These are phyloP conservation scores for Coemansia sp. DNA, from an alignment of 192 early-diverging fungal species.

Conservation along the genomic window DNA sequence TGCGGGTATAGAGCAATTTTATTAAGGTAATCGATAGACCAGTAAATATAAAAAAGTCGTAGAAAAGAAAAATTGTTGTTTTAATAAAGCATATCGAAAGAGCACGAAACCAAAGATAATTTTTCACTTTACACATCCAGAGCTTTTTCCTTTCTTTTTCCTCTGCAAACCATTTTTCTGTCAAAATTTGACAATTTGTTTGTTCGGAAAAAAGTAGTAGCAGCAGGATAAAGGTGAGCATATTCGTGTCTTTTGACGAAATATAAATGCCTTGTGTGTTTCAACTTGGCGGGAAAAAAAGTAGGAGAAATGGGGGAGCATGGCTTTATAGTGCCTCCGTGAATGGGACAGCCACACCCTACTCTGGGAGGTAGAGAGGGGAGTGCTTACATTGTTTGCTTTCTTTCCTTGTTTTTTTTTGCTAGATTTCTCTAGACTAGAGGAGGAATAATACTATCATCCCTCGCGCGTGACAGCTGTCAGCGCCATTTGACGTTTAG, in stretches of 20 bases:
- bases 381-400: too few species aligned
- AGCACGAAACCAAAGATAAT: too few species aligned
- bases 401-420: not conserved
- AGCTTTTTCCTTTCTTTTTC: too few species aligned
- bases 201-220: not conserved
- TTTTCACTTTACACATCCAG: too few species aligned
- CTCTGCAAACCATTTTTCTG: too few species aligned
- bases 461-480: not conserved
- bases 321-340: not conserved
- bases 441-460: too few species aligned
- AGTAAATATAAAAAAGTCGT: not conserved
- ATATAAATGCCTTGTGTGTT: conserved; percentile 1
- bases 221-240: not conserved
- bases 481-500: not conserved
- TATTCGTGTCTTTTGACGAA: not conserved
- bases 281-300: not conserved
- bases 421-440: not conserved
- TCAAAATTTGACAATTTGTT: not conserved
- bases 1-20: not conserved
- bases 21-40: too few species aligned
- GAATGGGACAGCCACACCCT: conserved; percentile 2
- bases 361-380: not conserved
- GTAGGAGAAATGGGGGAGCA: not conserved
- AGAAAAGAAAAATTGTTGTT: too few species aligned
- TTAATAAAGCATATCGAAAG: too few species aligned